Base-by-base conservation (phyloP, 441 rosid species). In the Syzygium syzygioides region DNA sequence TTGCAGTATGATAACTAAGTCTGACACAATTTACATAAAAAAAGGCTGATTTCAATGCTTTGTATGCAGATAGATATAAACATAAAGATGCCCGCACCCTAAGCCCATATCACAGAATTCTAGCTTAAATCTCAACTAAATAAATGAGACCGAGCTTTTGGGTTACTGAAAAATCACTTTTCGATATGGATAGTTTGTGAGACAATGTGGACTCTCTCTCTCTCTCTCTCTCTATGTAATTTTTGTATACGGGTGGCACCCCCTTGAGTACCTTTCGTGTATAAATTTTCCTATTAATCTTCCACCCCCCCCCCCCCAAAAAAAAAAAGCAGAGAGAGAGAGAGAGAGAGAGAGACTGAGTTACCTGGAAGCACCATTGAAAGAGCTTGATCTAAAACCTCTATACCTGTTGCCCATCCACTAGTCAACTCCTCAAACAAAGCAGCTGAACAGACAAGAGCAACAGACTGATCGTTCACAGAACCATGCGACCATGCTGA, bases 341-440 rank as follows among this genome's bases (percentile, higher is more conserved):
- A 55, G 14, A 32, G 26, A 68, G 55, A 37, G 28, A 17, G 64
- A 48, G 62, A 34, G 13, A 60, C 18, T 37, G 52, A 26, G 41
- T 59, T 90, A 98, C 99, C 99, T 93, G 99, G 99, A 93, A 97
- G 98, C 88, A 96, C 97, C 95, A 94, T 95, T 54, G 90, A 89
- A 52, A 97, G 93, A 85, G 95, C 96, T 92, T 95, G 92, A 71
- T 95, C 94, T 89, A 98, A 87, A 90, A 95, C 93, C 92, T 95
- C 95, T 89, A 94, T 88, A 52, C 96, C 97, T 37, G 94, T 94
- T 89, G 90, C 85, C 93, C 93, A 92, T 87, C 97, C 99, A 90
- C 91, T 92, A 14, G 98, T 92, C 90, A 96, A 89, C 93, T 98
- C 99, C 92, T 96, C 99, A 91, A 96, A 96, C 88, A 96, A 91